Conservation (phyloP, 805 yeast species). For the Candida pini region DNA sequence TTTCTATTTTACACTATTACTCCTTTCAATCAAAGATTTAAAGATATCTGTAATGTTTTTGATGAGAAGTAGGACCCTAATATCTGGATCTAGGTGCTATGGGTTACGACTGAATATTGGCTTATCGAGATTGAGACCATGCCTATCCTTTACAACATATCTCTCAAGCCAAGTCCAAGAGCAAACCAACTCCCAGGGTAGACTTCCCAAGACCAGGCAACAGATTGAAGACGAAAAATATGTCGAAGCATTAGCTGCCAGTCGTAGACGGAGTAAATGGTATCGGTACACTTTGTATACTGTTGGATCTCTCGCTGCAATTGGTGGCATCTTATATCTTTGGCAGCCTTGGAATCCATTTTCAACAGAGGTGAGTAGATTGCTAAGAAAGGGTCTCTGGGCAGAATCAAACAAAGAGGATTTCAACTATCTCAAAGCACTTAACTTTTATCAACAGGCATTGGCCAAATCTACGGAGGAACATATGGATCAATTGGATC, state of each 20-base stretch:
- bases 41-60: no score
- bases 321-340: slow-evolving; percentile 17
- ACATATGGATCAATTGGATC: slow-evolving; percentile 52
- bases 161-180: no score
- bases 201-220: slow-evolving; percentile 5
- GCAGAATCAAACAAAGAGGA: slow-evolving; percentile 72
- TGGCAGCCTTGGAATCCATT: slow-evolving; percentile 34
- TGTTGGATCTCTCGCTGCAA: slow-evolving; percentile 12
- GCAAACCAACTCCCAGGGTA: no score
- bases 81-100: no score
- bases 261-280: slow-evolving; percentile 10
- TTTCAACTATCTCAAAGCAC: slow-evolving; percentile 54
- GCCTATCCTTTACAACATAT: no score
- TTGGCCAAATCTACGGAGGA: slow-evolving; percentile 54
- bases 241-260: slow-evolving; percentile 5
- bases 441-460: slow-evolving; percentile 70
- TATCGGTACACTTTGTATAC: slow-evolving; percentile 11
- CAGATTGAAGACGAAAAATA: slow-evolving; percentile 6
- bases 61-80: no score
- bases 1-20: no score
- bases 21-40: no score
- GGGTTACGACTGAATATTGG: no score
- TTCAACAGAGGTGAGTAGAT: slow-evolving; percentile 50
- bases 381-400: slow-evolving; percentile 71
- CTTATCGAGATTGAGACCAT: no score